phyloP scores from a whole-genome alignment of 352 stramenopile species.

The Phytophthora citrophthora region DNA sequence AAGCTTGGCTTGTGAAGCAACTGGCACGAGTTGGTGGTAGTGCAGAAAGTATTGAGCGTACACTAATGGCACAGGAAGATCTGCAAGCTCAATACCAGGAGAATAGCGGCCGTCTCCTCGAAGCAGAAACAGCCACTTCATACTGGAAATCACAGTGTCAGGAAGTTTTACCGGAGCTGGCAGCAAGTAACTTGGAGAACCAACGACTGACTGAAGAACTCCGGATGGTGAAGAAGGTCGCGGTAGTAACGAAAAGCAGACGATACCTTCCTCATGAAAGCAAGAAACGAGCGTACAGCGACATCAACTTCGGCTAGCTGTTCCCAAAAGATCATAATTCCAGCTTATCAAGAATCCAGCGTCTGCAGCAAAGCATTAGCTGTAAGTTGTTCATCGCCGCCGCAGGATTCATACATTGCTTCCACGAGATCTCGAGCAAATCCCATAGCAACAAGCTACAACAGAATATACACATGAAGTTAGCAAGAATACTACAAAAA shows the following conservation, averaged over 20 bases:
- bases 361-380: constrained; percentile 67
- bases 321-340: neutral
- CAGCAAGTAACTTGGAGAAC: constrained; percentile 22
- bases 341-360: constrained; percentile 33
- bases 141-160: constrained; percentile 30
- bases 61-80: constrained; percentile 39
- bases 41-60: constrained; percentile 24
- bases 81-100: constrained; percentile 10
- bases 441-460: constrained; percentile 65
- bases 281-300: constrained; percentile 30
- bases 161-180: constrained; percentile 17
- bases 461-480: constrained; percentile 5
- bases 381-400: constrained; percentile 55
- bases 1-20: constrained; percentile 27
- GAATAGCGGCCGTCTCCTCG: constrained; percentile 15
- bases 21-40: constrained; percentile 22
- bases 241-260: constrained; percentile 31
- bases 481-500: constrained; percentile 7
- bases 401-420: constrained; percentile 69
- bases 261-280: constrained; percentile 8
- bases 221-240: constrained; percentile 32
- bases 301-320: constrained; percentile 7
- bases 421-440: constrained; percentile 60
- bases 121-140: constrained; percentile 19
- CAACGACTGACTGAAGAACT: constrained; percentile 22